These are phyloP conservation scores for Trametes meyenii DNA, from an alignment of 768 basidiomycete genomes.

Conservation along the genomic window DNA sequence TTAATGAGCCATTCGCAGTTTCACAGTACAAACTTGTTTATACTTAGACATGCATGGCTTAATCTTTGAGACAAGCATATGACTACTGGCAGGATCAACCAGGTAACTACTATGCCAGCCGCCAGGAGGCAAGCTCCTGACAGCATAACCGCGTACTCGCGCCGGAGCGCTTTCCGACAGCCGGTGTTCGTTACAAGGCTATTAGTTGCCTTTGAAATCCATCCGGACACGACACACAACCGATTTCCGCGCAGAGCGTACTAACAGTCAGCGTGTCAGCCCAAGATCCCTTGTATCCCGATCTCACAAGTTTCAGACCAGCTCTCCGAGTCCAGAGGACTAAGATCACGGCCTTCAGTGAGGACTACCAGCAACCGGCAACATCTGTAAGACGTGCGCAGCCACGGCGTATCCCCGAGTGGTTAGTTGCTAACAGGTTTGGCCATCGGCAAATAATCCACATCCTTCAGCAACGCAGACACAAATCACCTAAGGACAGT, in stretches of 20 bases:
- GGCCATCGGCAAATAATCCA: constrained; percentile 43
- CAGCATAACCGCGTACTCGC: constrained; percentile 21
- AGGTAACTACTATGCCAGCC: constrained; percentile 63
- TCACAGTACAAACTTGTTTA: constrained; percentile 73
- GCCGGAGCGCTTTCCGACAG: constrained; percentile 20
- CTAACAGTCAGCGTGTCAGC: constrained; percentile 23
- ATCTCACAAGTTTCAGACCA: constrained; percentile 47
- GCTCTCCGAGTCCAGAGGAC: constrained; percentile 37
- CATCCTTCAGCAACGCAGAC: constrained; percentile 32
- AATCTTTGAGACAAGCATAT: constrained; percentile 86
- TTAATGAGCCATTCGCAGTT: constrained; percentile 84
- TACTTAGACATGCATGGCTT: constrained; percentile 85
- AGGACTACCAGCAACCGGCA: constrained; percentile 36
- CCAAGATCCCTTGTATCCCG: constrained; percentile 47
- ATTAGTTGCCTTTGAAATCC: constrained; percentile 23
- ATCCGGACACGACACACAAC: constrained; percentile 21
- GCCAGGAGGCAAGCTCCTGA: constrained; percentile 15
- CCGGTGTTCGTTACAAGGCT: constrained; percentile 26
- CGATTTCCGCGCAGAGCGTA: constrained; percentile 23
- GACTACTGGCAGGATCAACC: constrained; percentile 86
- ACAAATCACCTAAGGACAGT: constrained; percentile 25
- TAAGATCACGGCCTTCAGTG: constrained; percentile 36
- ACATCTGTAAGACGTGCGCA: constrained; percentile 25
- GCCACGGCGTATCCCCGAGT: constrained; percentile 38
- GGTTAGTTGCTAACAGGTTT: constrained; percentile 37